phyloP scores from a whole-genome alignment of 2,329 filamentous ascomycete species.

The Akanthomyces dipterigenus region DNA sequence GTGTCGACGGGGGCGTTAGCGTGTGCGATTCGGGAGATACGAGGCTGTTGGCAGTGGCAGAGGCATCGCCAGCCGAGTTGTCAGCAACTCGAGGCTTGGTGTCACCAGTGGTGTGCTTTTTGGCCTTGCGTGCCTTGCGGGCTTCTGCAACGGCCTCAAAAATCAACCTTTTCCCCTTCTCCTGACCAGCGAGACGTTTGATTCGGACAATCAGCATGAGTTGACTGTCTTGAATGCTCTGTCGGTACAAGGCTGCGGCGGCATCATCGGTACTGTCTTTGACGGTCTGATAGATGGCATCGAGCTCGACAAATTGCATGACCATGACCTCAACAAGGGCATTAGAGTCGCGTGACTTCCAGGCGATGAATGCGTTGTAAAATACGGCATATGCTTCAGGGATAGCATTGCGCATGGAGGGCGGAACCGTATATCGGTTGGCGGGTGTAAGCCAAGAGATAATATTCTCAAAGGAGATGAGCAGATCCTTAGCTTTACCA shows the following conservation, averaged over 20 bases:
- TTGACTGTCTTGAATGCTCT: conserved; percentile 77
- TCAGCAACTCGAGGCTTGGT: conserved; percentile 62
- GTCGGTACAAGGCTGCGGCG: conserved; percentile 68
- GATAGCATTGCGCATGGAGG: conserved; percentile 54
- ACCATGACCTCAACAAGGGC: conserved; percentile 78
- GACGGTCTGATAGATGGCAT: conserved; percentile 77
- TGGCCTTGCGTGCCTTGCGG: conserved; percentile 55
- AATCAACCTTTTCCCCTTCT: conserved; percentile 65
- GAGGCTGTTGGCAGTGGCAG: conserved; percentile 30
- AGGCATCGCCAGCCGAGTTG: conserved; percentile 30
- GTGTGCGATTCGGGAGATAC: conserved; percentile 40
- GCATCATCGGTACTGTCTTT: conserved; percentile 69
- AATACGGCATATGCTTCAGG: conserved; percentile 67
- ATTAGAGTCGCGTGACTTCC: conserved; percentile 75
- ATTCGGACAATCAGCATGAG: conserved; percentile 72
- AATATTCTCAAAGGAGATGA: conserved; percentile 72
- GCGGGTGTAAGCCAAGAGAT: conserved; percentile 57
- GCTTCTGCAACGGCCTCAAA: conserved; percentile 68
- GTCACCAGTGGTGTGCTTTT: conserved; percentile 60
- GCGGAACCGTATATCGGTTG: conserved; percentile 62
- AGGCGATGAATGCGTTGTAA: conserved; percentile 72
- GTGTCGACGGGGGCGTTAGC: conserved; percentile 48
- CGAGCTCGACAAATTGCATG: conserved; percentile 77
- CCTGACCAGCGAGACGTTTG: conserved; percentile 66
- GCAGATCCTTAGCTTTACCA: conserved; percentile 67